Evolutionary conservation across 768 basidiomycete genomes (phyloP), one percentile per base, ranked within the genome.

Genomic region (Psilocybe cubensis): DNA sequence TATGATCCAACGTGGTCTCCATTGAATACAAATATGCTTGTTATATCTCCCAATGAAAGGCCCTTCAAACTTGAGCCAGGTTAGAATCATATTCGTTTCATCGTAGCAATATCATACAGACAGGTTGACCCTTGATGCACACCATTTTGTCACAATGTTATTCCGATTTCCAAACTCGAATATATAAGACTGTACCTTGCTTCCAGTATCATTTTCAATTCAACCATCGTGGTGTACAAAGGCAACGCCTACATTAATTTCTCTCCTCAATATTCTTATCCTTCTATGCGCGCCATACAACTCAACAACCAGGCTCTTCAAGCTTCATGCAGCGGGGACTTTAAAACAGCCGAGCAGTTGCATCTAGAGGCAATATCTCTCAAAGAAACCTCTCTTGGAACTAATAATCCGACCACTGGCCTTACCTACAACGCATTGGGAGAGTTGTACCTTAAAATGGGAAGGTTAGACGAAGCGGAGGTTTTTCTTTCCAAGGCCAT

Each of bases 401-500:
- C 54, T 12, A 55, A 71, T 11, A 5, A 63, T 21, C 20, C 61
- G 17, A 55, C 64, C 3, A 68, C 69, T 21, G 74, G 50, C 27
- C 41, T 74, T 23, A 65, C 69, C 18, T 67, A 65, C 46, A 73
- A 77, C 52, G 67, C 66, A 17, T 63, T 79, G 1, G 77, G 64
- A 28, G 74, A 77, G 54, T 56, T 73, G 2, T 74, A 76, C 52
- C 63, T 73, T 18, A 64, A 66, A 35, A 69, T 72, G 65, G 68
- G 63, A 21, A 70, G 65, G 28, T 58, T 75, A 14, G 71, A 70
- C 48, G 70, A 76, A 8, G 76, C 78, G 0, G 74, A 77, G 61
- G 65, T 64, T 4, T 69, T 75, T 52, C 63, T 78, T 11, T 62
- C 61, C 24, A 67, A 71, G 54, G 75, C 77, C 18, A 64, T 75